Percentiles rank a stretch among this genome's conserved stretches.
Evolutionary conservation across 805 yeast genomes (phyloP).

Genomic region (Candida michaelii): DNA sequence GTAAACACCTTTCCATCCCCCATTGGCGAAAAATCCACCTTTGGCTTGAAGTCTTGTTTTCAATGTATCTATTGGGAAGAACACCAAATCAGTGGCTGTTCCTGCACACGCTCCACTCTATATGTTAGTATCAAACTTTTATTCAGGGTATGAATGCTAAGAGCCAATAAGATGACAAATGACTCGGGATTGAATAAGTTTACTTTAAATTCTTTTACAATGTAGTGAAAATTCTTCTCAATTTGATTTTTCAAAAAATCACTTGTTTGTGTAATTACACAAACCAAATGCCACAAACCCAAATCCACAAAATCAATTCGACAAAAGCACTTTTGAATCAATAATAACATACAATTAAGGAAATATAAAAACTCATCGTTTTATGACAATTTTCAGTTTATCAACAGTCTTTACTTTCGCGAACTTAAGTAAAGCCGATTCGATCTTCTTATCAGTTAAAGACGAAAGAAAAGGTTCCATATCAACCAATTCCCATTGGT

Average conservation of each 20-base stretch:
- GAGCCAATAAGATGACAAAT: too few species aligned
- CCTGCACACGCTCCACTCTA: slow-evolving; percentile 93
- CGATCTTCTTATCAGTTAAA: slow-evolving; percentile 36
- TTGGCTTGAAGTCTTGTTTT: slow-evolving; percentile 94
- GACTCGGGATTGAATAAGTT: too few species aligned
- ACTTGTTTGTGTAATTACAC: too few species aligned
- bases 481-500: slow-evolving; percentile 41
- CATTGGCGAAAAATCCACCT: slow-evolving; percentile 90
- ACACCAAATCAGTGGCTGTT: slow-evolving; percentile 88
- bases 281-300: too few species aligned
- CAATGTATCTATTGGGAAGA: slow-evolving; percentile 94
- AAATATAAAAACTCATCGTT: slow-evolving; percentile 19
- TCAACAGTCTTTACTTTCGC: slow-evolving; percentile 36
- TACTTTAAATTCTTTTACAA: too few species aligned
- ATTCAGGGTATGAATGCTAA: too few species aligned
- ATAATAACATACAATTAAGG: slow-evolving; percentile 14
- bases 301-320: too few species aligned
- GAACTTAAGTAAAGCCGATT: slow-evolving; percentile 36
- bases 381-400: slow-evolving; percentile 30
- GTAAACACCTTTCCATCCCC: slow-evolving; percentile 91
- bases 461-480: slow-evolving; percentile 33
- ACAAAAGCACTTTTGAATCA: neutral
- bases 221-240: too few species aligned
- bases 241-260: too few species aligned
- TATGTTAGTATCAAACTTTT: slow-evolving; percentile 11